phyloP scores from a whole-genome alignment of 768 basidiomycete species.

The Sistotremastrum suecicum region DNA sequence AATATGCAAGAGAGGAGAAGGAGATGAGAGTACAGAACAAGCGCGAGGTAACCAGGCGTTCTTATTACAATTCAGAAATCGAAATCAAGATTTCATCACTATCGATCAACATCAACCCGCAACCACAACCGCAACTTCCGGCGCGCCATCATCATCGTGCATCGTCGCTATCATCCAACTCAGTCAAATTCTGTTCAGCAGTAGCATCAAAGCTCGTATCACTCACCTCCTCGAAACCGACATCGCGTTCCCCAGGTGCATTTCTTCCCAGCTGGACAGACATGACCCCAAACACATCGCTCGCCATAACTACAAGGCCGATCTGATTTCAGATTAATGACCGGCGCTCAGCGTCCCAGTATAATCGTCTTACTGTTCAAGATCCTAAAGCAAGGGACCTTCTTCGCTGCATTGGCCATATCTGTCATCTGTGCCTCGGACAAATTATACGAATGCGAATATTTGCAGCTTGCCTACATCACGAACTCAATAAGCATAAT shows the following conservation, averaged over 20 bases:
- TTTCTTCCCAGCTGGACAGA: constrained; percentile 65
- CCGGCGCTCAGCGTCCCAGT: background rate
- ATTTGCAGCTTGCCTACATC: constrained; percentile 47
- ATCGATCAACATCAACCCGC: background rate
- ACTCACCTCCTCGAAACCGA: constrained; percentile 68
- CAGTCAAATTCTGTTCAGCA: background rate
- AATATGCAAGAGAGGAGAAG: too few relatives aligned
- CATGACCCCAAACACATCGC: constrained; percentile 72
- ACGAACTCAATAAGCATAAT: constrained; percentile 1
- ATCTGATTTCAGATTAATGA: constrained; percentile 24
- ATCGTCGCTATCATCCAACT: background rate
- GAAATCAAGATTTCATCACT: background rate
- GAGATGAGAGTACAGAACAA: too few relatives aligned
- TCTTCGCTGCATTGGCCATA: constrained; percentile 67
- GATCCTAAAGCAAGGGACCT: constrained; percentile 74
- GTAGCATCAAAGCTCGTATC: background rate
- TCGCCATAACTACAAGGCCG: constrained; percentile 63
- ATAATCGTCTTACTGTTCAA: constrained; percentile 43
- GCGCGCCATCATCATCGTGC: constrained; percentile 2
- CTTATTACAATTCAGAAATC: background rate
- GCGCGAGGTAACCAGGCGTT: too few relatives aligned
- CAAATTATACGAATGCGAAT: constrained; percentile 68
- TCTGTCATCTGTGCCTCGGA: constrained; percentile 57
- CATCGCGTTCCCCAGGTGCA: constrained; percentile 74
- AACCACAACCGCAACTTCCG: background rate